These are phyloP conservation scores for Yamadazyma olivae DNA, from an alignment of 805 yeast species.

Conservation along the genomic window DNA sequence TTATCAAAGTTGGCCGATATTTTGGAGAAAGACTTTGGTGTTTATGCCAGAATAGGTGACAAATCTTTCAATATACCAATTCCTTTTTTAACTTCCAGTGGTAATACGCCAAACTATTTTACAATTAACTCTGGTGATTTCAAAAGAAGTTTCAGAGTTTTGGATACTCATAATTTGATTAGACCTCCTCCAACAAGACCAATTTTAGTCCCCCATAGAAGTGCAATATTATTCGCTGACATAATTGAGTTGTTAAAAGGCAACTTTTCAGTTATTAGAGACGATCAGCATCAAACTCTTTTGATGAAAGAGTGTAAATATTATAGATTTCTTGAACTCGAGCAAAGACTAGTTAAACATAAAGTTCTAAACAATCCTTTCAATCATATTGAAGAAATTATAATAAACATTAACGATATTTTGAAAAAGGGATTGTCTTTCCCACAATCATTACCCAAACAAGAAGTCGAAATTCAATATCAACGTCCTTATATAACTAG, in stretches of 20 bases:
- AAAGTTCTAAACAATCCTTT: conserved; percentile 52
- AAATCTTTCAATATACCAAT: conserved; percentile 57
- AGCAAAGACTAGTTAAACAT: conserved; percentile 62
- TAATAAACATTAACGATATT: conserved; percentile 44
- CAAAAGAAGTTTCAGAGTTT: conserved; percentile 39
- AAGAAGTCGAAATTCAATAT: conserved; percentile 33
- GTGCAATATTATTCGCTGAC: conserved; percentile 52
- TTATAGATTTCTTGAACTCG: conserved; percentile 72
- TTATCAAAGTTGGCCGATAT: conserved; percentile 52
- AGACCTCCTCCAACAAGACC: conserved; percentile 81
- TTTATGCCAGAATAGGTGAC: conserved; percentile 58
- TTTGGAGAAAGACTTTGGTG: conserved; percentile 48
- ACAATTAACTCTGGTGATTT: conserved; percentile 56
- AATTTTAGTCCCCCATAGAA: conserved; percentile 48
- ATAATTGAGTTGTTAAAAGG: conserved; percentile 58
- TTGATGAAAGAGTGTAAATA: conserved; percentile 71
- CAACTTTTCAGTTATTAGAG: conserved; percentile 41
- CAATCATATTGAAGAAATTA: conserved; percentile 48
- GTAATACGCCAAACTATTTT: conserved; percentile 78
- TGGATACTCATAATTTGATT: conserved; percentile 41
- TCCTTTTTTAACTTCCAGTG: conserved; percentile 51
- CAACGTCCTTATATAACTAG: conserved; percentile 29
- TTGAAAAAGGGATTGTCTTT: conserved; percentile 7
- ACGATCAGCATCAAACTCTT: conserved; percentile 53
- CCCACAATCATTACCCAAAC: conserved; percentile 19